A percentile compares a stretch with the other conserved stretches of the same genome.
These are phyloP conservation scores for Lathyrus aphaca DNA, from an alignment of 306 rosid species.

Conservation along the genomic window DNA sequence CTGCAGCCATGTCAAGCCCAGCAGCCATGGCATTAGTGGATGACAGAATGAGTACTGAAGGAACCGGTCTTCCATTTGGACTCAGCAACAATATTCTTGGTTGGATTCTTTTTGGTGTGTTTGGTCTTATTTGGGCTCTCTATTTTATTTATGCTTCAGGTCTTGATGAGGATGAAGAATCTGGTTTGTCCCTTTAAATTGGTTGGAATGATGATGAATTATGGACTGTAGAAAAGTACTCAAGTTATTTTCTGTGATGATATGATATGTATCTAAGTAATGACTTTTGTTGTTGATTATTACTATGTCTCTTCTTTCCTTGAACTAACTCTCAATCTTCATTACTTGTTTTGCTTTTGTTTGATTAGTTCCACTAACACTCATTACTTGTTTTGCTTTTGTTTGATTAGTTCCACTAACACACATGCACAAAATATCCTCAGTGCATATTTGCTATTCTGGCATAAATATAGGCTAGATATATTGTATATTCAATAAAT, in stretches of 20 bases:
- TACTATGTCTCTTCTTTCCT: slow-evolving; percentile 23
- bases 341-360: slow-evolving; percentile 3
- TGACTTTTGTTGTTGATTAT: slow-evolving; percentile 34
- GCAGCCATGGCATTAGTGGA: slow-evolving; percentile 96
- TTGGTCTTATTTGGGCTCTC: slow-evolving; percentile 74
- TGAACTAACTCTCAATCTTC: slow-evolving; percentile 20
- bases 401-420: slow-evolving; percentile 10
- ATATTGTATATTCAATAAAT: too few relatives aligned
- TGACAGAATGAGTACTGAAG: slow-evolving; percentile 92
- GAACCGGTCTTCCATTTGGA: slow-evolving; percentile 96
- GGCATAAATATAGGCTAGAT: too few relatives aligned
- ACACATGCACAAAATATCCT: too few relatives aligned
- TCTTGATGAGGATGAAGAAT: slow-evolving; percentile 95
- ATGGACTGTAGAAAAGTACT: slow-evolving; percentile 47
- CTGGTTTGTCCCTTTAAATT: slow-evolving; percentile 80
- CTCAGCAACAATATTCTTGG: slow-evolving; percentile 90
- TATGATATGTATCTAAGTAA: slow-evolving; percentile 40
- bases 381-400: not conserved
- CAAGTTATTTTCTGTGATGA: slow-evolving; percentile 30
- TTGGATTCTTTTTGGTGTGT: slow-evolving; percentile 79
- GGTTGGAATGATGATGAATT: not conserved
- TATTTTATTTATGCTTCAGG: slow-evolving; percentile 58
- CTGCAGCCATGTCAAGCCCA: slow-evolving; percentile 71
- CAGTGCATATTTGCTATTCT: too few relatives aligned
- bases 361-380: not conserved